Base-by-base conservation (phyloP, 306 rosid species). In the Begonia fuchsioides region DNA sequence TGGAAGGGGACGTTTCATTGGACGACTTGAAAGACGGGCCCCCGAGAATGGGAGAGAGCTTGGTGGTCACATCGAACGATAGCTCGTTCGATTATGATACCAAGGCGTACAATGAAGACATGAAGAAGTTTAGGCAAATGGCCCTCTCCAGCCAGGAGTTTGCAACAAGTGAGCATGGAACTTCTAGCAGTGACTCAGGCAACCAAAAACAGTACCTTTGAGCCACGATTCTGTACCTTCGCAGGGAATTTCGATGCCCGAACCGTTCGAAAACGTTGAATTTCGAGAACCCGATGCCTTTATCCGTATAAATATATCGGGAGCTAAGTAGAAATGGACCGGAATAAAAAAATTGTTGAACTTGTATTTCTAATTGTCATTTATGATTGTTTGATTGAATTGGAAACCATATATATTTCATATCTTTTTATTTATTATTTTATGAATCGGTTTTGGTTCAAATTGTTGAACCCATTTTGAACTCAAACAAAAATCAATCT, bases 1-100 rank as follows among this genome's bases (percentile, higher is more conserved):
- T 88, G 44, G 96, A 83, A 64, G 96, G 93, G 39, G 87, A 74
- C 26, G 78, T 72, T 0, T 78, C 88, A 0, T 12, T 78, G 13
- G 94, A 83, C 8, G 94, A 88, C 56, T 63, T 88, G 53, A 83
- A 67, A 20, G 93, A 76, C 6, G 35, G 35, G 35, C 77, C 77
- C 41, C 26, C 40, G 13, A 87, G 53, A 53, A 51, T 81, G 0
- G 69, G 57, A 0, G 54, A 62, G 9, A 62, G 18, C 66, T 0
- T 53, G 1, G 38, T 16, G 12, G 20, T 12, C 40, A 39, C 62
- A 6, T 41, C 77, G 12, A 15, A 66, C 19, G 68, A 68, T 12
- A 61, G 79, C 63, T 71, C 93, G 7, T 26, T 5, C 0, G 93
- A 78, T 17, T 80, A 78, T 13, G 81, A 83, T 8, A 58, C 78